These are phyloP conservation scores for Nicotiana tabacum DNA, from an alignment of 257 asterid species.

Conservation along the genomic window DNA sequence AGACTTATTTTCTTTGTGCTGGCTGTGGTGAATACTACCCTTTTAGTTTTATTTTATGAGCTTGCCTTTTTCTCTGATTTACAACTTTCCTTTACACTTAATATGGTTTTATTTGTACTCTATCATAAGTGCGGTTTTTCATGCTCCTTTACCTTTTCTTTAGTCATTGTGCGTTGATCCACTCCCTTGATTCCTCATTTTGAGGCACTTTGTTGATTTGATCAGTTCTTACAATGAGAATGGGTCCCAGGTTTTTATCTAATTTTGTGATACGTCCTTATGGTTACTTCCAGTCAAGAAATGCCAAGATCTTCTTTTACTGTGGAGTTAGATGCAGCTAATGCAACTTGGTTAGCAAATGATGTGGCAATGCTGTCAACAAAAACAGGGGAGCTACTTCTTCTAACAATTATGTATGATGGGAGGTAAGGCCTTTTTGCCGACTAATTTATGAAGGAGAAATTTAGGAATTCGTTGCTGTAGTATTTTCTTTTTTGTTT, in stretches of 20 bases:
- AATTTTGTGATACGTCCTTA: conserved; percentile 1
- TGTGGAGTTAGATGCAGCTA: conserved; percentile 89
- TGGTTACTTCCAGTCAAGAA: conserved; percentile 59
- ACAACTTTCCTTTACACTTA: background rate
- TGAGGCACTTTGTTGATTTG: background rate
- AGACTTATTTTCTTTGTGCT: background rate
- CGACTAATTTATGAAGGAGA: background rate
- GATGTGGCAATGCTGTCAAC: conserved; percentile 93
- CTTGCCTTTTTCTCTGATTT: background rate
- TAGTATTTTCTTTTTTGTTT: background rate
- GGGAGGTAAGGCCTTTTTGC: conserved; percentile 63
- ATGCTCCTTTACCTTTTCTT: background rate
- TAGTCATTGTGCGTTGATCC: background rate
- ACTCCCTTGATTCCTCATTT: background rate
- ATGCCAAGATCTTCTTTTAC: conserved; percentile 70
- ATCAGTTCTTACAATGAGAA: background rate
- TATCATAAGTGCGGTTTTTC: background rate
- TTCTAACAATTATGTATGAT: conserved; percentile 81
- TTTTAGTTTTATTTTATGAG: background rate
- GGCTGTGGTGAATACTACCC: background rate
- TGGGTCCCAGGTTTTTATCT: background rate
- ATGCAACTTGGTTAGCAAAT: conserved; percentile 87
- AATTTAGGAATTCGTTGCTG: background rate
- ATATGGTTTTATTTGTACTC: conserved; percentile 2
- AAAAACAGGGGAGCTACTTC: conserved; percentile 89